Evolutionary conservation across 2,329 filamentous ascomycete species (phyloP).

Genomic region (Penicillium expansum): DNA sequence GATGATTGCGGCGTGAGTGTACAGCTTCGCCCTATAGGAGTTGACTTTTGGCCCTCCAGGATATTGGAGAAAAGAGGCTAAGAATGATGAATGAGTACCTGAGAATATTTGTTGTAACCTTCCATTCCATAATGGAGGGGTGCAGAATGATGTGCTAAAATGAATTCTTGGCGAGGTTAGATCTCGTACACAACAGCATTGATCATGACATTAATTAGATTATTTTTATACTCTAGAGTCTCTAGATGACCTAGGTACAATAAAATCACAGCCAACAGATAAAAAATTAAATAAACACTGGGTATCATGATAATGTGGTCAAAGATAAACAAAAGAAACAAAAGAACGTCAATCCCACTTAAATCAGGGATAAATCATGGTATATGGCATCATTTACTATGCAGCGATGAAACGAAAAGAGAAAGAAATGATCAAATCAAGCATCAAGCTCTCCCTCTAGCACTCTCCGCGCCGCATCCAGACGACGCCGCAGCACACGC

Average conservation of each 20-base stretch:
- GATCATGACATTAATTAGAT: background rate
- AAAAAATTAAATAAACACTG: constrained; percentile 13
- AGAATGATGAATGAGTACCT: too few relatives aligned
- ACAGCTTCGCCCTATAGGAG: too few relatives aligned
- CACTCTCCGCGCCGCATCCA: constrained; percentile 71
- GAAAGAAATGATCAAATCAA: constrained; percentile 16
- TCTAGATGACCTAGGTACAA: constrained; percentile 5
- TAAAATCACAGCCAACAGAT: background rate
- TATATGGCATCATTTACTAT: constrained; percentile 7
- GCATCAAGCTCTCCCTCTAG: constrained; percentile 65
- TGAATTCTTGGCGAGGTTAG: background rate
- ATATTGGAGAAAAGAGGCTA: too few relatives aligned
- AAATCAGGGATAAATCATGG: background rate
- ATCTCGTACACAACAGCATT: background rate
- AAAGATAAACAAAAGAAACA: constrained; percentile 2
- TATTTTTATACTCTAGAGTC: background rate
- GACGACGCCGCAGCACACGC: constrained; percentile 65
- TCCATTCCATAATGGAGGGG: too few relatives aligned
- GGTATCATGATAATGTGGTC: constrained; percentile 21
- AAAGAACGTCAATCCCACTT: constrained; percentile 5
- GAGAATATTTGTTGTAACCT: too few relatives aligned
- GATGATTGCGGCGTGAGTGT: too few relatives aligned
- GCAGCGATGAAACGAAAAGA: constrained; percentile 1
- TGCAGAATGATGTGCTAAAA: too few relatives aligned
- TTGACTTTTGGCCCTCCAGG: too few relatives aligned